A percentile compares a stretch with the other conserved stretches of the same genome.
These are phyloP conservation scores for Pyropia haitanensis DNA, from an alignment of 23 red algal genomes.

Conservation along the genomic window DNA sequence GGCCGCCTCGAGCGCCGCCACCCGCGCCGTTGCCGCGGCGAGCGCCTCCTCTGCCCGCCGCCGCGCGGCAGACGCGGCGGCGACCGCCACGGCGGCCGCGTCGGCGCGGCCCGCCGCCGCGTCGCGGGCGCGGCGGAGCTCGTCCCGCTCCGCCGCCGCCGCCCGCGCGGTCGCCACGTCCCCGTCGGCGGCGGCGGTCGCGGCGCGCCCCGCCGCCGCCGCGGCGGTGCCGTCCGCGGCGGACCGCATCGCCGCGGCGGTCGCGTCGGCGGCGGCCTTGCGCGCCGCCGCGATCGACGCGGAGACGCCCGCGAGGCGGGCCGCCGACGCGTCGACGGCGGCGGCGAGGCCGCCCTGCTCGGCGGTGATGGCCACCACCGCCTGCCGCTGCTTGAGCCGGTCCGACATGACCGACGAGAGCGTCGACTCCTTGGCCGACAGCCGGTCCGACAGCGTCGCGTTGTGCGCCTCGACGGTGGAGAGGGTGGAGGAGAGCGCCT, in stretches of 20 bases:
- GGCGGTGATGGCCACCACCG: conserved; percentile 67
- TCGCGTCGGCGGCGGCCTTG: conserved; percentile 41
- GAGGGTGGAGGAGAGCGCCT: conserved; percentile 67
- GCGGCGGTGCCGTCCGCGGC: conserved; percentile 24
- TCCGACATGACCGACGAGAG: conserved; percentile 75
- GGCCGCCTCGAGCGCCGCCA: too few relatives aligned
- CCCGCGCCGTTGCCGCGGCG: too few relatives aligned
- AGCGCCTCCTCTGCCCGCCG: too few relatives aligned
- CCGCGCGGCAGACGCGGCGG: too few relatives aligned
- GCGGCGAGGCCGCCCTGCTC: conserved; percentile 49
- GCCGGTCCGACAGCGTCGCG: conserved; percentile 35
- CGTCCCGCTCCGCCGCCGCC: conserved; percentile 38
- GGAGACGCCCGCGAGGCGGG: conserved; percentile 49
- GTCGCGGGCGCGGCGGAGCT: conserved; percentile 44
- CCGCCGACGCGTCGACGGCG: conserved; percentile 33
- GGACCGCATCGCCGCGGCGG: conserved; percentile 11
- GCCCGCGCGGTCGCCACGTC: conserved; percentile 16
- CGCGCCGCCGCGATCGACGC: conserved; percentile 30
- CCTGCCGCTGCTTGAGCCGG: conserved; percentile 58
- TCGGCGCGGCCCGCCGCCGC: conserved; percentile 29
- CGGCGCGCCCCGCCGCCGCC: conserved; percentile 18
- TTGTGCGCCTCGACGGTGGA: conserved; percentile 61
- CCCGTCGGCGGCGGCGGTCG: conserved; percentile 32
- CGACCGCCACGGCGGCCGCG: neutral
- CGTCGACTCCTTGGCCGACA: conserved; percentile 72